phyloP scores from a whole-genome alignment of 345 rosid genomes.

The Syzygium jambos region DNA sequence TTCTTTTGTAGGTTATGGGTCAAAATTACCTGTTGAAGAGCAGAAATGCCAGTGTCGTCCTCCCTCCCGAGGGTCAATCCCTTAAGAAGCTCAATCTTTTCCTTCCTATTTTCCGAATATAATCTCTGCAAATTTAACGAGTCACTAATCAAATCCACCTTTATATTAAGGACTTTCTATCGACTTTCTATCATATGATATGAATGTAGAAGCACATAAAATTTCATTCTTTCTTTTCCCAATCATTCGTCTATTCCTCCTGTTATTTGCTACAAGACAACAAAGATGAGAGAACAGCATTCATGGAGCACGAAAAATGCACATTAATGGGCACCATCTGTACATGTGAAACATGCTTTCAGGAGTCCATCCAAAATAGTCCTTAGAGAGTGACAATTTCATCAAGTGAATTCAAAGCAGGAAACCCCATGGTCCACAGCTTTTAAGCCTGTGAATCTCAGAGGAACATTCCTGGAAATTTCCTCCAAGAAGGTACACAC shows the following conservation, averaged over 20 bases:
- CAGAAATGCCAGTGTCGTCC: slow-evolving; percentile 31
- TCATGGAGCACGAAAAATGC: not conserved
- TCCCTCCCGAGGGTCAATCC: slow-evolving; percentile 46
- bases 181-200: not conserved
- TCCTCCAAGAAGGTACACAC: not conserved
- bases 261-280: not conserved
- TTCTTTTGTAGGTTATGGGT: not conserved
- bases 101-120: slow-evolving; percentile 50
- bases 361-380: not conserved
- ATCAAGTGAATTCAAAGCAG: not conserved
- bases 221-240: not conserved
- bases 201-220: not conserved
- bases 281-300: not conserved
- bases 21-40: slow-evolving; percentile 52
- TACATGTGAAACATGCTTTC: not conserved
- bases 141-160: not conserved
- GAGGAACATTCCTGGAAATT: not conserved
- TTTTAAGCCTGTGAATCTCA: not conserved
- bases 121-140: slow-evolving; percentile 34
- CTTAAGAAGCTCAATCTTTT: slow-evolving; percentile 62
- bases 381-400: not conserved
- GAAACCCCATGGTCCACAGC: not conserved
- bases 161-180: not conserved
- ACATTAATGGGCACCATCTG: not conserved
- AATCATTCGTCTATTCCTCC: not conserved